These are phyloP conservation scores for Artomyces pyxidatus DNA, from an alignment of 768 basidiomycete species.

Conservation along the genomic window DNA sequence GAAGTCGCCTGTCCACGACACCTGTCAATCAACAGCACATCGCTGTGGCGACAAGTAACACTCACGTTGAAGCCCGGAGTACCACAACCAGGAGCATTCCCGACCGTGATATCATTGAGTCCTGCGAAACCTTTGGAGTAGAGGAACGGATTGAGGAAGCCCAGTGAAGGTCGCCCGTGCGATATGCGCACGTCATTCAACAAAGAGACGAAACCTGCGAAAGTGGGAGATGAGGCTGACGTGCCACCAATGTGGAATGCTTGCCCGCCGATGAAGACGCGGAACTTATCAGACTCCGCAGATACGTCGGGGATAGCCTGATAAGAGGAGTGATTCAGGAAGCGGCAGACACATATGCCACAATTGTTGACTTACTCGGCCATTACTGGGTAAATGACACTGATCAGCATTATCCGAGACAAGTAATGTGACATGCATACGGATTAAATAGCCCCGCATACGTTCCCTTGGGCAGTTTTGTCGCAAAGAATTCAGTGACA, in stretches of 20 bases:
- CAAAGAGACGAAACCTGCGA: slow-evolving; percentile 38
- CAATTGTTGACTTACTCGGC: slow-evolving; percentile 34
- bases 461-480: slow-evolving; percentile 33
- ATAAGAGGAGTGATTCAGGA: not conserved
- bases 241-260: slow-evolving; percentile 40
- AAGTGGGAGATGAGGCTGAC: slow-evolving; percentile 49
- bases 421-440: slow-evolving; percentile 34
- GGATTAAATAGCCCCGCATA: slow-evolving; percentile 51
- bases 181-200: slow-evolving; percentile 50
- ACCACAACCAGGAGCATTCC: slow-evolving; percentile 53
- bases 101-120: slow-evolving; percentile 53
- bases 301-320: slow-evolving; percentile 57
- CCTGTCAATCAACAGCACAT: not conserved
- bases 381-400: slow-evolving; percentile 14
- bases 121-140: slow-evolving; percentile 34
- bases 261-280: slow-evolving; percentile 32
- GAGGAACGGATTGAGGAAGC: slow-evolving; percentile 59
- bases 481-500: slow-evolving; percentile 34
- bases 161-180: slow-evolving; percentile 36
- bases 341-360: not conserved
- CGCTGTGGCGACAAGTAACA: slow-evolving; percentile 9
- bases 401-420: slow-evolving; percentile 13
- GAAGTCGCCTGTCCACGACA: slow-evolving; percentile 30
- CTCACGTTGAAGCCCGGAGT: slow-evolving; percentile 59
- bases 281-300: slow-evolving; percentile 40